These are phyloP conservation scores for Leucogyrophana mollusca DNA, from an alignment of 768 basidiomycete genomes.

Conservation along the genomic window DNA sequence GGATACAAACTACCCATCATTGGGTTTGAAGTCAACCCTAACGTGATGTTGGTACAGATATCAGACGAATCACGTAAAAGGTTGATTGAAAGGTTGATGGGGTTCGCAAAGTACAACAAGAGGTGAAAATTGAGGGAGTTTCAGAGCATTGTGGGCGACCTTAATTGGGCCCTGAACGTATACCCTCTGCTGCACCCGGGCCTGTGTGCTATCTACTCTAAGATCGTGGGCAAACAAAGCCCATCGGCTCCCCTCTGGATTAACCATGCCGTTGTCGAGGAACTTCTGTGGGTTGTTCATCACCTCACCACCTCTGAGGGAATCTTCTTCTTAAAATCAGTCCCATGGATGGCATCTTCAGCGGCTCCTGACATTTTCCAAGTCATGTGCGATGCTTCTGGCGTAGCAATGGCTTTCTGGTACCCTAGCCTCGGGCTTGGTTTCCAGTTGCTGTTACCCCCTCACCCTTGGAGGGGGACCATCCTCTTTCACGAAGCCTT, in stretches of 20 bases:
- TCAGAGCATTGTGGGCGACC: slow-evolving; percentile 32
- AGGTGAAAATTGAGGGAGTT: slow-evolving; percentile 16
- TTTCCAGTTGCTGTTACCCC: slow-evolving; percentile 13
- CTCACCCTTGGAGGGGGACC: not conserved
- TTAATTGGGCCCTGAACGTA: slow-evolving; percentile 42
- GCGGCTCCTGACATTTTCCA: not conserved
- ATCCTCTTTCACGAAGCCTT: slow-evolving; percentile 31
- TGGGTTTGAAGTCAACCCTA: slow-evolving; percentile 33
- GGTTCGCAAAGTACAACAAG: slow-evolving; percentile 9
- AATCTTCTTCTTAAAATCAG: slow-evolving; percentile 17
- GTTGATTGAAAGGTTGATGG: slow-evolving; percentile 12
- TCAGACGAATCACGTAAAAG: slow-evolving; percentile 7
- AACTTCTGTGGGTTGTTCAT: slow-evolving; percentile 26
- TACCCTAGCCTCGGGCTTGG: slow-evolving; percentile 15
- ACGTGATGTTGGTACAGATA: slow-evolving; percentile 22
- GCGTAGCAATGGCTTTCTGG: slow-evolving; percentile 21
- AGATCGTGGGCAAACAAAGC: slow-evolving; percentile 27
- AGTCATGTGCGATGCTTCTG: slow-evolving; percentile 26
- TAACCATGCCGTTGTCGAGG: slow-evolving; percentile 1
- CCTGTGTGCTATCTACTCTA: slow-evolving; percentile 32
- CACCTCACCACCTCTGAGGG: slow-evolving; percentile 20
- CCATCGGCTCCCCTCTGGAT: slow-evolving; percentile 1
- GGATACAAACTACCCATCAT: slow-evolving; percentile 30
- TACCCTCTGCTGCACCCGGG: slow-evolving; percentile 34
- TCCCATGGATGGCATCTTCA: slow-evolving; percentile 8